Percentiles rank a stretch among this genome's conserved stretches.
Evolutionary conservation across 164 flowering plant species (phyloP).

Genomic region (Annona squamosa): DNA sequence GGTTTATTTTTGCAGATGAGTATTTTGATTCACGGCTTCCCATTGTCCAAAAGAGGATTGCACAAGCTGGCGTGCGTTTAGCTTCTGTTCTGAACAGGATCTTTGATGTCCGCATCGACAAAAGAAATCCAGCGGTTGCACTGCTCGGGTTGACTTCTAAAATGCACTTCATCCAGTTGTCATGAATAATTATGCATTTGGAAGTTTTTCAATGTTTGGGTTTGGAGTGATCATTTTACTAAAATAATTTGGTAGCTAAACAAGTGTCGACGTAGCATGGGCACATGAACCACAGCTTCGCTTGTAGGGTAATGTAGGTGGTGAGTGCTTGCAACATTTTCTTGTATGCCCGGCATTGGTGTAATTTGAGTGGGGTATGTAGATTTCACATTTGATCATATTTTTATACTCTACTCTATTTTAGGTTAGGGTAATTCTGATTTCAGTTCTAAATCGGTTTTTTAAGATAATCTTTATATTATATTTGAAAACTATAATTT

Average conservation of each 20-base stretch:
- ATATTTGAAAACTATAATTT: no score
- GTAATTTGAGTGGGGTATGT: no score
- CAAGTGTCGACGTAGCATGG: not conserved
- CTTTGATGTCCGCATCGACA: not conserved
- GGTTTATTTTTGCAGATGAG: slow-evolving; percentile 4
- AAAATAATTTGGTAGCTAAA: not conserved
- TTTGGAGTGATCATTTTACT: not conserved
- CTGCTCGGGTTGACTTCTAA: not conserved
- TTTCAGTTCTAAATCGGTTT: no score
- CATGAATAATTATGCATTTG: not conserved
- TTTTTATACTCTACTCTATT: no score
- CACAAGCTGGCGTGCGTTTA: slow-evolving; percentile 12
- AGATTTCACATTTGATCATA: no score
- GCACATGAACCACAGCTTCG: not conserved
- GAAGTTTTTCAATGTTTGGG: not conserved
- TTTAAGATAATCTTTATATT: no score
- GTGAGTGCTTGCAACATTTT: not conserved
- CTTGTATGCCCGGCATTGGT: no score
- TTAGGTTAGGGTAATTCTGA: no score
- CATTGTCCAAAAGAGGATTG: slow-evolving; percentile 11
- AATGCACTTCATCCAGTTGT: not conserved
- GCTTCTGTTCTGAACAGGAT: slow-evolving; percentile 9
- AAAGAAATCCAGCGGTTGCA: not conserved
- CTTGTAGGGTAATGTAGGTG: not conserved
- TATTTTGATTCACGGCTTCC: slow-evolving; percentile 5